Percentiles rank a stretch among this genome's conserved stretches.
phyloP scores from a whole-genome alignment of 2,329 filamentous ascomycete species.

The Scorias spongiosa region DNA sequence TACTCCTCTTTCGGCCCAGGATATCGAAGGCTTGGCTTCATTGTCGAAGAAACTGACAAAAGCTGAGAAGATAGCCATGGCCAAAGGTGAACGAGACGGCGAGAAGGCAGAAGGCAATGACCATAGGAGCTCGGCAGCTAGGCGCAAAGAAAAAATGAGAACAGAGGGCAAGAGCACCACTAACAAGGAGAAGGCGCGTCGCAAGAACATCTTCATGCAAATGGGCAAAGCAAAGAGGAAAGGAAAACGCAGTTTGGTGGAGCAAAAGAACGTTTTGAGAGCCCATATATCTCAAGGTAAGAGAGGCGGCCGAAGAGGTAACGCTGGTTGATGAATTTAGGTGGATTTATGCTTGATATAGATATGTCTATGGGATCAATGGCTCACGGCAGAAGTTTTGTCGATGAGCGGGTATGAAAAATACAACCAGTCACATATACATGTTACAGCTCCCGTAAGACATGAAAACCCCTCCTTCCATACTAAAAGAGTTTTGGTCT shows the following conservation, averaged over 20 bases:
- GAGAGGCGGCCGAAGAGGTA: constrained; percentile 67
- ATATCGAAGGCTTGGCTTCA: constrained; percentile 75
- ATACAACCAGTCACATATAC: too few relatives aligned
- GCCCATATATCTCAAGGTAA: constrained; percentile 73
- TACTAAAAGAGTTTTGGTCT: too few relatives aligned
- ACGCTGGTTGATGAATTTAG: constrained; percentile 26
- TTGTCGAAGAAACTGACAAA: constrained; percentile 70
- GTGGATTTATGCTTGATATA: background rate
- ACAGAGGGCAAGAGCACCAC: constrained; percentile 87
- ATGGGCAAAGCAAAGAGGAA: constrained; percentile 90
- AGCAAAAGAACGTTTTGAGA: constrained; percentile 66
- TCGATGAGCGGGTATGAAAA: too few relatives aligned
- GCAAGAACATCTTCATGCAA: constrained; percentile 99
- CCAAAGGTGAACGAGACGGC: constrained; percentile 60
- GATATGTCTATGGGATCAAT: background rate
- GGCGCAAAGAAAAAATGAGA: constrained; percentile 74
- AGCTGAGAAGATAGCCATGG: constrained; percentile 73
- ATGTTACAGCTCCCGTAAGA: too few relatives aligned
- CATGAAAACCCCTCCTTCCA: too few relatives aligned
- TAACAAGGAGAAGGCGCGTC: constrained; percentile 89
- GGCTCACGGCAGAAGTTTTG: too few relatives aligned
- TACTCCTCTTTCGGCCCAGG: constrained; percentile 75
- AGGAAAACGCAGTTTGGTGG: constrained; percentile 81
- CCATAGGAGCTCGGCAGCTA: constrained; percentile 74
- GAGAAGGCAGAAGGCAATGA: constrained; percentile 27